Conservation (phyloP, 2,329 filamentous ascomycete genomes). For the Aureobasidium lini region DNA sequence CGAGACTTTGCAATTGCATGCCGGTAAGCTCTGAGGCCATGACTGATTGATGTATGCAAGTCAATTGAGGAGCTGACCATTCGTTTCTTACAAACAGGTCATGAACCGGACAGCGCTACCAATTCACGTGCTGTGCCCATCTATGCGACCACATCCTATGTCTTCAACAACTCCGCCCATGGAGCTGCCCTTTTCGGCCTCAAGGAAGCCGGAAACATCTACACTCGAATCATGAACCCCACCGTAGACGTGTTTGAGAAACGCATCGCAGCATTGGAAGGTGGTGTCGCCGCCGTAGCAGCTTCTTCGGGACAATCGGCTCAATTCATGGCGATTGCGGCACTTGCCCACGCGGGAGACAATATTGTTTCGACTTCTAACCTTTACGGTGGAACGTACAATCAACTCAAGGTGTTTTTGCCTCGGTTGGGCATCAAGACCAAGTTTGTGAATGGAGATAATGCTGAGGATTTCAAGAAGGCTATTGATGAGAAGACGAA, state of each 20-base stretch:
- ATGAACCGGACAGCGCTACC: conserved; percentile 70
- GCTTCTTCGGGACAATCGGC: conserved; percentile 81
- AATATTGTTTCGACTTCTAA: conserved; percentile 90
- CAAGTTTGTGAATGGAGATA: conserved; percentile 80
- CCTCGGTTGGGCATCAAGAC: conserved; percentile 80
- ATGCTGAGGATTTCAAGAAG: conserved; percentile 66
- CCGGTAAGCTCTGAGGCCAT: conserved; percentile 28
- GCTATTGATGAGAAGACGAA: conserved; percentile 91
- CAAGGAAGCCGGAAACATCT: conserved; percentile 96
- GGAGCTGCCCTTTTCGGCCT: conserved; percentile 91
- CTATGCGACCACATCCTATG: conserved; percentile 85
- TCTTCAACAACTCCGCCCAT: conserved; percentile 94
- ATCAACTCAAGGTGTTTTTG: conserved; percentile 89
- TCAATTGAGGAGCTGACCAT: background rate
- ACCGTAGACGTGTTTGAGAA: conserved; percentile 96
- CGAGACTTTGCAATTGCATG: conserved; percentile 46
- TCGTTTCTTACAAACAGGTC: conserved; percentile 26
- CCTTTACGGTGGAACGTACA: conserved; percentile 92
- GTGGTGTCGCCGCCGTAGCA: conserved; percentile 78
- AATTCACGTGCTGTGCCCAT: conserved; percentile 90
- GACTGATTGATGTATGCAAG: too few relatives aligned
- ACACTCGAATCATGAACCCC: conserved; percentile 89
- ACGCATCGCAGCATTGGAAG: conserved; percentile 89
- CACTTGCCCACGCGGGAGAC: conserved; percentile 80
- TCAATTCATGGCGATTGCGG: conserved; percentile 81